Percentiles rank a stretch among this genome's conserved stretches.
phyloP scores from a whole-genome alignment of 768 basidiomycete genomes.

The Serendipita indica region DNA sequence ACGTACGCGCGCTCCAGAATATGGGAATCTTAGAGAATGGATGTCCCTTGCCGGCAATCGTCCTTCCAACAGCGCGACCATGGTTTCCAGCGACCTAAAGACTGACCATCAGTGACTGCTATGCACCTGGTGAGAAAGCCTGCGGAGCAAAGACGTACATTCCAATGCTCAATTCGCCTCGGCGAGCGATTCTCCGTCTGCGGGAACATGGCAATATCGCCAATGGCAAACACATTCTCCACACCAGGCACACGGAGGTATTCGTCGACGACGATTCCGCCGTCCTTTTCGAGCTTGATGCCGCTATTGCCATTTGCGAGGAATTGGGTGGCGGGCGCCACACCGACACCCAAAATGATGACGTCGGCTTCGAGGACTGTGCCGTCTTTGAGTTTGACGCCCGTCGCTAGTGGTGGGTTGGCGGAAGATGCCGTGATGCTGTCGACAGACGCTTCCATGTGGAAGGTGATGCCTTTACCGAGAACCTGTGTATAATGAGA shows the following conservation, averaged over 20 bases:
- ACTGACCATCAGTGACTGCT: not conserved
- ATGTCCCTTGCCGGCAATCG: conserved; percentile 39
- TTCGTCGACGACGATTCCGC: conserved; percentile 64
- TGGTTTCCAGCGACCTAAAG: conserved; percentile 67
- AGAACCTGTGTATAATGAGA: not conserved
- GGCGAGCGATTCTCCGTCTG: conserved; percentile 31
- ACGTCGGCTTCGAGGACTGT: conserved; percentile 55
- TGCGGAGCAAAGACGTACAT: conserved; percentile 32
- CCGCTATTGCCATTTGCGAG: conserved; percentile 47
- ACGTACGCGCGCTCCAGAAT: conserved; percentile 83
- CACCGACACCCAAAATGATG: conserved; percentile 77
- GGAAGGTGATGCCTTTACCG: conserved; percentile 68
- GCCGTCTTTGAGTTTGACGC: conserved; percentile 49
- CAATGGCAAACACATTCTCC: conserved; percentile 53
- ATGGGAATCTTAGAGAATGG: conserved; percentile 70
- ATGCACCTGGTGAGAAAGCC: not conserved
- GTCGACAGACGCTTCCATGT: conserved; percentile 54
- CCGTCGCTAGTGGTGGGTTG: conserved; percentile 39
- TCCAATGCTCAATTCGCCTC: conserved; percentile 80
- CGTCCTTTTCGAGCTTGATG: conserved; percentile 49
- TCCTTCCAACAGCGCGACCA: conserved; percentile 68
- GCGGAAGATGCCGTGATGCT: conserved; percentile 45
- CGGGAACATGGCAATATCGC: conserved; percentile 75
- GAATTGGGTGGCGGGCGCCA: conserved; percentile 67
- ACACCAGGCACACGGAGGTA: conserved; percentile 43